A percentile compares a stretch with the other conserved stretches of the same genome.
Evolutionary conservation across 257 asterid species (phyloP).

Genomic region (Solanum ossicruentum): DNA sequence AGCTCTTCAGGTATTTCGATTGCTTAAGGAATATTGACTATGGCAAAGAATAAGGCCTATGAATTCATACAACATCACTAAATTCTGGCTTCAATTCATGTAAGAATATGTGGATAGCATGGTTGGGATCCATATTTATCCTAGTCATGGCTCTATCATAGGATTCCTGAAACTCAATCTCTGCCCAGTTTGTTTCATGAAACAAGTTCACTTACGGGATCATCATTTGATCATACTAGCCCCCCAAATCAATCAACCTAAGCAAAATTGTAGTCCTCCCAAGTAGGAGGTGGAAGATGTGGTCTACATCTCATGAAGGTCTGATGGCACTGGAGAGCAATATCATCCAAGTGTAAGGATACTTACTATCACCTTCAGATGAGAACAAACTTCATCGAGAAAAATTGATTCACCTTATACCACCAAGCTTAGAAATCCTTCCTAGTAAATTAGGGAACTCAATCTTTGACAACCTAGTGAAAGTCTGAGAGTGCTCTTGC

Average conservation of each 20-base stretch:
- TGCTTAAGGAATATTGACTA: background rate
- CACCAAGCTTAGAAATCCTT: background rate
- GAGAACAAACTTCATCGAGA: background rate
- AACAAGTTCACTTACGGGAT: background rate
- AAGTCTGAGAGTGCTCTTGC: background rate
- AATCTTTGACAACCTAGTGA: background rate
- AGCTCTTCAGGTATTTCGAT: background rate
- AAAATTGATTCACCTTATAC: background rate
- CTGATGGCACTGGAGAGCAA: background rate
- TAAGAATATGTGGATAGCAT: background rate
- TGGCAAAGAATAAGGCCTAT: background rate
- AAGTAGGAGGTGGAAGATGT: background rate
- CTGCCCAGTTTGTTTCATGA: background rate
- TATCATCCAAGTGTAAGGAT: background rate
- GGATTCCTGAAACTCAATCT: background rate
- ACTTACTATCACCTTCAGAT: background rate
- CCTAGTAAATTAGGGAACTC: background rate
- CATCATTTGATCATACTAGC: background rate
- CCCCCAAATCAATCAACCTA: background rate
- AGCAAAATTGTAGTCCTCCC: background rate
- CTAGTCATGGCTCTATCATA: background rate
- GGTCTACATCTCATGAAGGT: background rate
- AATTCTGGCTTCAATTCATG: background rate
- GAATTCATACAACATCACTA: background rate
- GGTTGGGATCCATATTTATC: background rate